Evolutionary conservation across 768 basidiomycete species (phyloP).

Genomic region (Trametes meyenii): DNA sequence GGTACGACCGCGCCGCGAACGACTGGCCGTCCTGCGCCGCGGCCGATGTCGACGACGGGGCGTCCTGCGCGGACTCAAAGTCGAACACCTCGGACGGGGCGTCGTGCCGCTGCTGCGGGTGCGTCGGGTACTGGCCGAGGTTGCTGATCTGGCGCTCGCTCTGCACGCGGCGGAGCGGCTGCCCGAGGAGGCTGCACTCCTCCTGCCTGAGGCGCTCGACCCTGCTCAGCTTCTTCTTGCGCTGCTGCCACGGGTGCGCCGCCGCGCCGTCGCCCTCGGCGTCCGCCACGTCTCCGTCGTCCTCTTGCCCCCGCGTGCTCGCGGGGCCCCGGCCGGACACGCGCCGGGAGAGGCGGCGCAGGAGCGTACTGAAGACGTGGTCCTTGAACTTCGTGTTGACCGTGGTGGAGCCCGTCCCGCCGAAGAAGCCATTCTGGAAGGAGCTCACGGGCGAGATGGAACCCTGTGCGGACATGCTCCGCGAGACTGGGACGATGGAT

Average conservation of each 20-base stretch:
- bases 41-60: not conserved
- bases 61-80: conserved; percentile 28
- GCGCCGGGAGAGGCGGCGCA: conserved; percentile 70
- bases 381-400: conserved; percentile 96
- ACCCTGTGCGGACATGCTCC: conserved; percentile 10
- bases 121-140: conserved; percentile 37
- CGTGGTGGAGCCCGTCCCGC: conserved; percentile 88
- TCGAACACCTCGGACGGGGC: conserved; percentile 36
- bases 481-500: not conserved
- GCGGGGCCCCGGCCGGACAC: conserved; percentile 28
- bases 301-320: conserved; percentile 30
- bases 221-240: conserved; percentile 47
- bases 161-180: conserved; percentile 61
- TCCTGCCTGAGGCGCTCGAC: conserved; percentile 45
- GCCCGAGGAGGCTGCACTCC: conserved; percentile 40
- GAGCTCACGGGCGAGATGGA: conserved; percentile 18
- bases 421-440: conserved; percentile 56
- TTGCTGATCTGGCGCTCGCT: conserved; percentile 58
- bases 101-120: conserved; percentile 39
- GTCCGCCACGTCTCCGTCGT: conserved; percentile 43
- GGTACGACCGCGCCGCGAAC: conserved; percentile 17
- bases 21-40: conserved; percentile 7
- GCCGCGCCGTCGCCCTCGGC: conserved; percentile 40
- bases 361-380: conserved; percentile 89
- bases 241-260: conserved; percentile 33